These are phyloP conservation scores for Gracilariopsis chorda DNA, from an alignment of 23 red algal genomes.

Conservation along the genomic window DNA sequence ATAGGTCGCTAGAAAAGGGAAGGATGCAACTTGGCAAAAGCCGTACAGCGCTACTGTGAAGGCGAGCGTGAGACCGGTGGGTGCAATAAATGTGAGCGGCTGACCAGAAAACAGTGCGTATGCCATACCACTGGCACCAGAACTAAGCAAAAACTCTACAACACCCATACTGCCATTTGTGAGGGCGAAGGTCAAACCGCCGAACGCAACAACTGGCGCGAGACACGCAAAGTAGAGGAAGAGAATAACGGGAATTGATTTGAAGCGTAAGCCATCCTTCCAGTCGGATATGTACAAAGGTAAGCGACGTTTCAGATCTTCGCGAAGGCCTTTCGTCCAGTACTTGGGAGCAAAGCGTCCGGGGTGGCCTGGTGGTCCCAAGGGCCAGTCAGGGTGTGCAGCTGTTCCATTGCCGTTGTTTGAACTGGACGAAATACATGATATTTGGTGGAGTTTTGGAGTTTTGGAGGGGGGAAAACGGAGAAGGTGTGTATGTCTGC, in stretches of 20 bases:
- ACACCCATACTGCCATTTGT: constrained; percentile 95
- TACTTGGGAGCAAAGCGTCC: constrained; percentile 46
- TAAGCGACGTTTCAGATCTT: constrained; percentile 72
- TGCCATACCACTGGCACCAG: constrained; percentile 59
- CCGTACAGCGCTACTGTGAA: constrained; percentile 88
- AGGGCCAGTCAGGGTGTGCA: background rate
- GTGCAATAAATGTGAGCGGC: constrained; percentile 92
- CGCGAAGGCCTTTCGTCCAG: constrained; percentile 64
- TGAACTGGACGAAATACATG: background rate
- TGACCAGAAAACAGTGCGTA: constrained; percentile 84
- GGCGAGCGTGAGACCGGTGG: constrained; percentile 93
- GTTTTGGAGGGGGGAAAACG: no score
- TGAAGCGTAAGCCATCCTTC: constrained; percentile 72
- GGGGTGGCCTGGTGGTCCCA: constrained; percentile 32
- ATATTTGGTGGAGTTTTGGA: no score
- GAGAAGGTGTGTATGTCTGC: no score
- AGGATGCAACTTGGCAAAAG: constrained; percentile 55
- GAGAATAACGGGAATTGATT: constrained; percentile 68
- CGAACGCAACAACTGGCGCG: constrained; percentile 92
- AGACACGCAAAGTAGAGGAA: constrained; percentile 94
- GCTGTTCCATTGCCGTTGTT: background rate
- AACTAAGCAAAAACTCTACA: constrained; percentile 91
- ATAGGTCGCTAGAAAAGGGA: constrained; percentile 88
- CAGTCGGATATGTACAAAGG: constrained; percentile 77
- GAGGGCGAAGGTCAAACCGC: constrained; percentile 77